Percentiles rank a stretch among this genome's conserved stretches.
Evolutionary conservation across 1,284 basidiomycete species (phyloP).

Genomic region (Marasmius tenuissimus): DNA sequence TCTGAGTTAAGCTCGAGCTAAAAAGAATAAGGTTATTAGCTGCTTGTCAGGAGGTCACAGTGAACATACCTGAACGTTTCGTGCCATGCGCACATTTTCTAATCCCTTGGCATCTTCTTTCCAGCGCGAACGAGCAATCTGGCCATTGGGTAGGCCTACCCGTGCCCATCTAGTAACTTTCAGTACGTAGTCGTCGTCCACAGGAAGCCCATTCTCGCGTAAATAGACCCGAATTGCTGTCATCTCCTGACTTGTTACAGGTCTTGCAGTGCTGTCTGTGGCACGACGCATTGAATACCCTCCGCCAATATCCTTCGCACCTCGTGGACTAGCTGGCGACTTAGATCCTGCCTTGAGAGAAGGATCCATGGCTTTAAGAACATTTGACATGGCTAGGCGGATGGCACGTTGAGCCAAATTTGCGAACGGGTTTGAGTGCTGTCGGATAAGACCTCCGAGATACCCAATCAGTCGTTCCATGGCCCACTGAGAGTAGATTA

Average conservation of each 20-base stretch:
- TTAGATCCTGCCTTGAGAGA: conserved; percentile 4
- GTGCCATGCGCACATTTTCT: conserved; percentile 2
- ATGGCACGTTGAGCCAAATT: conserved; percentile 24
- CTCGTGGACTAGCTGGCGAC: not conserved
- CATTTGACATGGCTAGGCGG: conserved; percentile 16
- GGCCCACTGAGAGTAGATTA: conserved; percentile 22
- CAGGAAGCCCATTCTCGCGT: too few relatives aligned
- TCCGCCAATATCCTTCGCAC: conserved; percentile 7
- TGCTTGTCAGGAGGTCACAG: not conserved
- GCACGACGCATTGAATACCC: not conserved
- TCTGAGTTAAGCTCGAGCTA: not conserved
- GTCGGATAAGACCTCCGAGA: conserved; percentile 23
- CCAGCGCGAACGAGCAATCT: conserved; percentile 12
- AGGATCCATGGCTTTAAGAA: conserved; percentile 17
- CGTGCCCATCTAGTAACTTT: conserved; percentile 9
- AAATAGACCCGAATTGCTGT: too few relatives aligned
- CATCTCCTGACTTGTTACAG: not conserved
- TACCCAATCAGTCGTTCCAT: conserved; percentile 29
- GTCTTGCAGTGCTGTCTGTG: not conserved
- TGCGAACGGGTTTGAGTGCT: conserved; percentile 24
- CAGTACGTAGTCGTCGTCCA: not conserved
- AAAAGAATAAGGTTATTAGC: too few relatives aligned
- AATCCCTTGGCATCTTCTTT: conserved; percentile 7
- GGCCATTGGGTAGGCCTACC: conserved; percentile 14
- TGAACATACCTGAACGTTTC: conserved; percentile 17